phyloP scores from a whole-genome alignment of 2,329 filamentous ascomycete genomes.

The Sporothrix dimorphospora region DNA sequence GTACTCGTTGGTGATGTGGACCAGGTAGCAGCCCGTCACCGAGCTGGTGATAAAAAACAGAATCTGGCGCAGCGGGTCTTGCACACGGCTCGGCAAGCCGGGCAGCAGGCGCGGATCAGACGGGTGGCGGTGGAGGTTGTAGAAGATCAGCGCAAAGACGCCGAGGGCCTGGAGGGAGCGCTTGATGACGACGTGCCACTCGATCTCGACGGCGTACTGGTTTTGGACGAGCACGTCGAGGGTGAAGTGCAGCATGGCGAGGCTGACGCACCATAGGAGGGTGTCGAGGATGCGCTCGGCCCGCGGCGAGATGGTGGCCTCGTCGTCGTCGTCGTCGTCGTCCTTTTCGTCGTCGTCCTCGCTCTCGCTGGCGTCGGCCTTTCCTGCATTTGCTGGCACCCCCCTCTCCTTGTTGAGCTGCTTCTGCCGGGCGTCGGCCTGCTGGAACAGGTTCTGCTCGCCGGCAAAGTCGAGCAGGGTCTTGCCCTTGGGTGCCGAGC shows the following conservation, averaged over 20 bases:
- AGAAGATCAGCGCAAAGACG: conserved; percentile 62
- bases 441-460: conserved; percentile 61
- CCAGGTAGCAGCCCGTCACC: conserved; percentile 73
- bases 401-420: conserved; percentile 39
- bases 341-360: conserved; percentile 41
- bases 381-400: conserved; percentile 32
- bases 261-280: conserved; percentile 60
- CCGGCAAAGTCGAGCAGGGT: conserved; percentile 76
- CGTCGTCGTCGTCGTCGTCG: conserved; percentile 37
- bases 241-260: conserved; percentile 75
- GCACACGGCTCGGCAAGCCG: conserved; percentile 50
- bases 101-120: conserved; percentile 55
- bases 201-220: conserved; percentile 71
- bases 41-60: conserved; percentile 68
- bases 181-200: conserved; percentile 58
- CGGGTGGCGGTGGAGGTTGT: conserved; percentile 58
- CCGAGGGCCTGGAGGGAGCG: conserved; percentile 57
- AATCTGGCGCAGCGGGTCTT: conserved; percentile 55
- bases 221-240: conserved; percentile 78
- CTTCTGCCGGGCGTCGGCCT: conserved; percentile 49
- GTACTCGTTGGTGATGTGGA: conserved; percentile 77
- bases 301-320: conserved; percentile 45
- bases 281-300: conserved; percentile 60
- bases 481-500: conserved; percentile 61
- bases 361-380: conserved; percentile 21